These are phyloP conservation scores for Vitis hybrid DNA, from an alignment of 177 flowering plant genomes.

Conservation along the genomic window DNA sequence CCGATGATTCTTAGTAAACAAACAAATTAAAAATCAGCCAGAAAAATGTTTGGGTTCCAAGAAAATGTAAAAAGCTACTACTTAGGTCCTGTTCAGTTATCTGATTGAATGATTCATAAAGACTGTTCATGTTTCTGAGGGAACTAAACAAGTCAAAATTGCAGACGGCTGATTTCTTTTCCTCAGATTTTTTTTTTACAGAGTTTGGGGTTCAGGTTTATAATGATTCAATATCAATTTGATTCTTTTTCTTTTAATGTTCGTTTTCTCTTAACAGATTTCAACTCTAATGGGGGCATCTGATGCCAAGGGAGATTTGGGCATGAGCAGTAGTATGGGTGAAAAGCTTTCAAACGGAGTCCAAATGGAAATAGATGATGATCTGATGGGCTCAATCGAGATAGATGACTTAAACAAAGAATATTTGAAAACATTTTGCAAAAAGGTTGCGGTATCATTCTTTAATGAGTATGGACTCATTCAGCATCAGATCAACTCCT, in stretches of 20 bases:
- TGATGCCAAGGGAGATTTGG: slow-evolving; percentile 19
- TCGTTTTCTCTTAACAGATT: slow-evolving; percentile 7
- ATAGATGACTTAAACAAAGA: slow-evolving; percentile 36
- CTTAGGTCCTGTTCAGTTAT: too few relatives aligned
- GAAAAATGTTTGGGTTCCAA: too few relatives aligned
- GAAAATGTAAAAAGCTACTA: too few relatives aligned
- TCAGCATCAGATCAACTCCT: slow-evolving; percentile 81
- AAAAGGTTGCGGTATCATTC: slow-evolving; percentile 55
- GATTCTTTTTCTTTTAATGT: neutral
- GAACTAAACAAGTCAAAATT: too few relatives aligned
- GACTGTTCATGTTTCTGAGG: too few relatives aligned
- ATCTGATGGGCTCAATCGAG: slow-evolving; percentile 13
- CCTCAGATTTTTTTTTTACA: too few relatives aligned
- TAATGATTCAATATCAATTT: neutral
- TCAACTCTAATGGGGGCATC: slow-evolving; percentile 22
- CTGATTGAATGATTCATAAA: too few relatives aligned
- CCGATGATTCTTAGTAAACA: too few relatives aligned
- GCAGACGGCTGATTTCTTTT: too few relatives aligned
- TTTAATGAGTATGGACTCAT: slow-evolving; percentile 74
- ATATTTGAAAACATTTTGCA: slow-evolving; percentile 41
- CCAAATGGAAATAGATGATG: slow-evolving; percentile 35
- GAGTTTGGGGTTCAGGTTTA: neutral
- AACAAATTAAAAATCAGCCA: too few relatives aligned
- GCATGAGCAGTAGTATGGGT: slow-evolving; percentile 23
- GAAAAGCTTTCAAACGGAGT: slow-evolving; percentile 15